Percentiles rank a stretch among this genome's conserved stretches.
Evolutionary conservation across 176 grass and related monocot species (phyloP).

Genomic region (Hyparrhenia diplandra): DNA sequence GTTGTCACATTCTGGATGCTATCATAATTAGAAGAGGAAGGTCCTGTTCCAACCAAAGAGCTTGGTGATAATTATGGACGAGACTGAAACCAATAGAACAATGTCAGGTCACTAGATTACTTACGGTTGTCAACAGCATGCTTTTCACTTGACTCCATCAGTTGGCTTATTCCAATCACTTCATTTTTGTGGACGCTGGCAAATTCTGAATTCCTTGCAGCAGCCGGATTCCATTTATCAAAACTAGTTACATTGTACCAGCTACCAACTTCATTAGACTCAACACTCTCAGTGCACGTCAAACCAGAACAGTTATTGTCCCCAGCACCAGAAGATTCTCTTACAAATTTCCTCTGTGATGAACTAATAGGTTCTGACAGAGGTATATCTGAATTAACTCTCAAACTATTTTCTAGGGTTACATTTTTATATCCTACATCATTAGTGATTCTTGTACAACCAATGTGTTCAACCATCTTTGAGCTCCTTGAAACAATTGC

Average conservation of each 20-base stretch:
- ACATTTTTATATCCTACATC: slow-evolving; percentile 1
- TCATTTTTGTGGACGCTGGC: slow-evolving; percentile 2
- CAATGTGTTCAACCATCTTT: slow-evolving; percentile 9
- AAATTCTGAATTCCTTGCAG: slow-evolving; percentile 33
- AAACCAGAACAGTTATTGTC: slow-evolving; percentile 12
- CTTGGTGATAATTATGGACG: slow-evolving; percentile 1
- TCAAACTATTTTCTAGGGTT: background rate
- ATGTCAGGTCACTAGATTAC: slow-evolving; percentile 7
- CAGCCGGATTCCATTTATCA: slow-evolving; percentile 24
- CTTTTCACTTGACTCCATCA: slow-evolving; percentile 34
- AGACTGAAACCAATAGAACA: slow-evolving; percentile 6
- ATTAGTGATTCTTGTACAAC: slow-evolving; percentile 21
- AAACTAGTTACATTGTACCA: slow-evolving; percentile 25
- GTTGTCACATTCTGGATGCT: slow-evolving; percentile 35
- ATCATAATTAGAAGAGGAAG: slow-evolving; percentile 42
- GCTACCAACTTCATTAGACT: slow-evolving; percentile 36
- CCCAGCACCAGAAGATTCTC: slow-evolving; percentile 41
- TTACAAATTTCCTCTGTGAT: slow-evolving; percentile 21
- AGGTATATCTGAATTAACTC: slow-evolving; percentile 12
- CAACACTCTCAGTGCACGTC: slow-evolving; percentile 22
- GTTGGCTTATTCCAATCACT: slow-evolving; percentile 15
- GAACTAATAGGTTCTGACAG: slow-evolving; percentile 41
- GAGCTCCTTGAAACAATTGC: slow-evolving; percentile 25
- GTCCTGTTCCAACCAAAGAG: slow-evolving; percentile 42
- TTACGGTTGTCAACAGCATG: slow-evolving; percentile 47